These are phyloP conservation scores for Fusarium illudens DNA, from an alignment of 2,329 filamentous ascomycete species.

Conservation along the genomic window DNA sequence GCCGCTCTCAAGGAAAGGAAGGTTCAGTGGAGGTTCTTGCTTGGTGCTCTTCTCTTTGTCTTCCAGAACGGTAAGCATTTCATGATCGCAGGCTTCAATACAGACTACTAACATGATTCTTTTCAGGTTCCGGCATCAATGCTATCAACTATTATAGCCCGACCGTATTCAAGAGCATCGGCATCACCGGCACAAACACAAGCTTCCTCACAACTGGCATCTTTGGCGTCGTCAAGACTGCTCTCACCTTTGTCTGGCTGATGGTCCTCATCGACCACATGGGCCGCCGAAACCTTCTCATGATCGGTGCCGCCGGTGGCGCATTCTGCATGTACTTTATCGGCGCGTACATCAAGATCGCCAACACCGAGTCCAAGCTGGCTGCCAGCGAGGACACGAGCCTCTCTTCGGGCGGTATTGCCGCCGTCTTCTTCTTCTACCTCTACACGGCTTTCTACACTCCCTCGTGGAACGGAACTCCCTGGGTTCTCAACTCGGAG, in stretches of 20 bases:
- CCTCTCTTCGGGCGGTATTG: slow-evolving; percentile 62
- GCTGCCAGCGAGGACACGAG: slow-evolving; percentile 43
- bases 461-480: slow-evolving; percentile 75
- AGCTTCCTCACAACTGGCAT: slow-evolving; percentile 72
- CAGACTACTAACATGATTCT: slow-evolving; percentile 9
- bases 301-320: slow-evolving; percentile 70
- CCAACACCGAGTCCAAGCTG: slow-evolving; percentile 53
- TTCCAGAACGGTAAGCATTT: slow-evolving; percentile 73
- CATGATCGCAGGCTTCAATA: slow-evolving; percentile 36
- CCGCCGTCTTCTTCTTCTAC: slow-evolving; percentile 74
- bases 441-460: slow-evolving; percentile 68
- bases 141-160: slow-evolving; percentile 78
- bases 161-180: slow-evolving; percentile 56
- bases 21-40: slow-evolving; percentile 75
- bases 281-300: slow-evolving; percentile 65
- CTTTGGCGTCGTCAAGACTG: slow-evolving; percentile 79
- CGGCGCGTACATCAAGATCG: slow-evolving; percentile 55
- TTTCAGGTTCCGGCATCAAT: slow-evolving; percentile 69
- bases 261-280: slow-evolving; percentile 71
- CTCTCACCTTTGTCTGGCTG: slow-evolving; percentile 73
- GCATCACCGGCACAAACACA: slow-evolving; percentile 55
- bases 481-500: slow-evolving; percentile 79
- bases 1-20: slow-evolving; percentile 62
- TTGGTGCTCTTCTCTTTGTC: slow-evolving; percentile 78
- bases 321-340: slow-evolving; percentile 72